These are phyloP conservation scores for Raffaelea arxii DNA, from an alignment of 2,329 filamentous ascomycete genomes.

Conservation along the genomic window DNA sequence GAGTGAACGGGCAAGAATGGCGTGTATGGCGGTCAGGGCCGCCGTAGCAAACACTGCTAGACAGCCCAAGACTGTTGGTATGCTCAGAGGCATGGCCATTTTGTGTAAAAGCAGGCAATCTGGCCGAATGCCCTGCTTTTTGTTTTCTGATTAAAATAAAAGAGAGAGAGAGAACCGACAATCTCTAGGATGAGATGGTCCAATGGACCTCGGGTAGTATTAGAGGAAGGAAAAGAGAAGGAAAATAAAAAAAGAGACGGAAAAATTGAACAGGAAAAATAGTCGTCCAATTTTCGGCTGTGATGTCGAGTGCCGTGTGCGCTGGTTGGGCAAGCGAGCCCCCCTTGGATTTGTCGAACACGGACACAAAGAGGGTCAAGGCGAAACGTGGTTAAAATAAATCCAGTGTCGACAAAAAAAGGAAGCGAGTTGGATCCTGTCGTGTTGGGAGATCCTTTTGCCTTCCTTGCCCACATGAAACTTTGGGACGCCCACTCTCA, in stretches of 20 bases:
- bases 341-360: too few relatives aligned
- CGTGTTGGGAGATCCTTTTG: neutral
- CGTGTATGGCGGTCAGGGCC: conserved; percentile 28
- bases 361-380: neutral
- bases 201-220: neutral
- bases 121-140: neutral
- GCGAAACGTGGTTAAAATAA: neutral
- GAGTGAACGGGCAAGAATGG: conserved; percentile 27
- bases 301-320: too few relatives aligned
- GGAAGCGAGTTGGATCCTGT: neutral
- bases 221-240: neutral
- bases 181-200: neutral
- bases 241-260: neutral
- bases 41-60: conserved; percentile 28
- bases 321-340: too few relatives aligned
- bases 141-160: neutral
- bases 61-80: conserved; percentile 26
- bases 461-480: neutral
- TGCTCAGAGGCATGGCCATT: conserved; percentile 25
- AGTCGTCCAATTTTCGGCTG: too few relatives aligned
- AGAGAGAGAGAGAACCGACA: conserved; percentile 1
- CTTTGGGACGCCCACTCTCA: neutral
- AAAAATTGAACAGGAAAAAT: neutral
- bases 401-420: neutral
- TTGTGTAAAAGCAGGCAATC: neutral